A percentile compares a stretch with the other conserved stretches of the same genome.
These are phyloP conservation scores for barrel medic (Medicago truncatula) DNA, from an alignment of 306 rosid genomes.

Conservation along the genomic window DNA sequence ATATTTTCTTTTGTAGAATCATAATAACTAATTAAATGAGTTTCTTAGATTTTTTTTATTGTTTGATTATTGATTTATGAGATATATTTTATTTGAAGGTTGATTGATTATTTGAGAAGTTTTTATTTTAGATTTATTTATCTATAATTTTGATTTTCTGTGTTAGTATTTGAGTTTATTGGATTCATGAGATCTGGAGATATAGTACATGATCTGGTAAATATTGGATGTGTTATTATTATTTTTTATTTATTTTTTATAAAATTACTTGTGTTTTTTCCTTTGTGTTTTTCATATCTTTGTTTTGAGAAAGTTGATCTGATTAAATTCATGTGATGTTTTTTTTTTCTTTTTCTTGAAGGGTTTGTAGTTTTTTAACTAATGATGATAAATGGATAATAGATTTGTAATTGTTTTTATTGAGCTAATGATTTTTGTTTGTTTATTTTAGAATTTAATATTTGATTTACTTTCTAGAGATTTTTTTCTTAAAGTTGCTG, in stretches of 20 bases:
- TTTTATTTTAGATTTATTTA: neutral
- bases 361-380: neutral
- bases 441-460: neutral
- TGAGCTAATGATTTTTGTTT: constrained; percentile 10
- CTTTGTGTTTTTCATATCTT: neutral
- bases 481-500: constrained; percentile 12
- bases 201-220: constrained; percentile 37
- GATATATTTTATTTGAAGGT: constrained; percentile 20
- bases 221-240: constrained; percentile 1
- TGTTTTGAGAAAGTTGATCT: constrained; percentile 2
- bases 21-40: neutral
- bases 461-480: neutral
- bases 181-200: constrained; percentile 43
- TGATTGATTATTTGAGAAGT: constrained; percentile 21
- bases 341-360: neutral
- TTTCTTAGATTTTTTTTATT: constrained; percentile 1
- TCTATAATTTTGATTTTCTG: neutral
- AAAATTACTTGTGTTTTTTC: neutral
- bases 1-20: neutral
- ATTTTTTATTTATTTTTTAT: neutral
- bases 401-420: neutral
- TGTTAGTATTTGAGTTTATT: neutral
- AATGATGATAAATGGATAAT: neutral
- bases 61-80: neutral
- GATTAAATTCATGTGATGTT: constrained; percentile 3